Evolutionary conservation across 225 moss, liverwort and hornwort genomes (phyloP), one percentile per base, ranked within the genome.

Genomic region (Takakia lepidozioides): DNA sequence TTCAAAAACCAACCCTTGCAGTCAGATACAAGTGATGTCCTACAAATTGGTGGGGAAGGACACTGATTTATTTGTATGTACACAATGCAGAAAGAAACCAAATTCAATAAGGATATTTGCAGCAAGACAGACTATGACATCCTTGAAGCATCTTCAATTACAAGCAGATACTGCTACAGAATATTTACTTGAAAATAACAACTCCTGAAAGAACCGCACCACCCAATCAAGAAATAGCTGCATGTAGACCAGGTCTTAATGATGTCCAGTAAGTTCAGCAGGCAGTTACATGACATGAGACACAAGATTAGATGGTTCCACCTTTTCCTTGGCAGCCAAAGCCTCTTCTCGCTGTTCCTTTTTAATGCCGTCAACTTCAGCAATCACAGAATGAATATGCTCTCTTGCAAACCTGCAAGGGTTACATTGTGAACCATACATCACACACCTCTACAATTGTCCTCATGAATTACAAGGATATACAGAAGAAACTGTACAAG

Each of bases 271-370:
- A n/a, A n/a, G n/a, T n/a, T n/a, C n/a, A n/a, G n/a, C n/a, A n/a
- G n/a, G n/a, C n/a, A n/a, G n/a, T n/a, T n/a, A n/a, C n/a, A n/a
- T n/a, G n/a, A 41, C n/a, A 4, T 9, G 18, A 41, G 41, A 8
- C 19, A 41, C 15, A 41, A 41, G 20, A 20, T 20, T 17, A 20
- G 3, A 1, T 9, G 17, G 8, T 41, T 16, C 41, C 17, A 3
- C 85, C 86, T 73, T 71, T 60, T 86, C 82, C 57, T 58, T 79
- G 28, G 78, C 61, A 60, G 75, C 78, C 50, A 66, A 65, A 18
- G 68, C 67, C 54, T 65, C 78, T 38, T 79, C 79, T 44, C 82
- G 61, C 47, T 67, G 68, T 45, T 79, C 72, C 51, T 61, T 79
- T 59, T 64, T 69, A 18, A 43, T 60, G 51, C 64, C 66, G 29